phyloP scores from a whole-genome alignment of 495 filamentous ascomycete genomes.

The Glarea lozoyensis region DNA sequence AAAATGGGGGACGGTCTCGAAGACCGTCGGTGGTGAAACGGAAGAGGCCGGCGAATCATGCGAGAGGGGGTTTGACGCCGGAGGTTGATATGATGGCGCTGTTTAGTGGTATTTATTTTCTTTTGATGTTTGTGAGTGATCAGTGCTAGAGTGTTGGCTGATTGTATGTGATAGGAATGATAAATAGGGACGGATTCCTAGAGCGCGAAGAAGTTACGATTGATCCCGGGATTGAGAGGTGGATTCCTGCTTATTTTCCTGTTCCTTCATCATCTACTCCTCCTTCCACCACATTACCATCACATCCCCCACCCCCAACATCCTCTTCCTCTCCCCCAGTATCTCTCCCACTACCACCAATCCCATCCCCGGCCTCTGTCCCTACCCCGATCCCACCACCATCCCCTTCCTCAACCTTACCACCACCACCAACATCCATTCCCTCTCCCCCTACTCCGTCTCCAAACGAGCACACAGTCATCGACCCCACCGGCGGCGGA shows the following conservation, averaged over 20 bases:
- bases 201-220: constrained; percentile 50
- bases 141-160: too few relatives aligned
- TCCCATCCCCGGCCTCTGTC: neutral
- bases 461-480: constrained; percentile 40
- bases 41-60: constrained; percentile 23
- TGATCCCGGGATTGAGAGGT: constrained; percentile 44
- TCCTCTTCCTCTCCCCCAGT: neutral
- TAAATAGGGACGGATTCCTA: too few relatives aligned
- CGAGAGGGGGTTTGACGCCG: constrained; percentile 31
- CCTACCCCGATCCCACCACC: neutral
- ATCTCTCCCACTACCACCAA: constrained; percentile 6
- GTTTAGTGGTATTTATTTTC: too few relatives aligned
- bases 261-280: constrained; percentile 20
- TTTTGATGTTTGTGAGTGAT: constrained; percentile 32
- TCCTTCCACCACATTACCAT: neutral
- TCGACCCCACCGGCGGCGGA: constrained; percentile 93
- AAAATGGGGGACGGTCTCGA: constrained; percentile 39
- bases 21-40: constrained; percentile 24
- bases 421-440: constrained; percentile 9
- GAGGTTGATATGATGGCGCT: constrained; percentile 46
- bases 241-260: constrained; percentile 46
- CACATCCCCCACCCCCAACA: neutral
- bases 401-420: constrained; percentile 1
- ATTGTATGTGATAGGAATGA: too few relatives aligned
- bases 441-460: neutral